Evolutionary conservation across 2,329 filamentous ascomycete species (phyloP).

Genomic region (Ophiosphaerella herpotricha): DNA sequence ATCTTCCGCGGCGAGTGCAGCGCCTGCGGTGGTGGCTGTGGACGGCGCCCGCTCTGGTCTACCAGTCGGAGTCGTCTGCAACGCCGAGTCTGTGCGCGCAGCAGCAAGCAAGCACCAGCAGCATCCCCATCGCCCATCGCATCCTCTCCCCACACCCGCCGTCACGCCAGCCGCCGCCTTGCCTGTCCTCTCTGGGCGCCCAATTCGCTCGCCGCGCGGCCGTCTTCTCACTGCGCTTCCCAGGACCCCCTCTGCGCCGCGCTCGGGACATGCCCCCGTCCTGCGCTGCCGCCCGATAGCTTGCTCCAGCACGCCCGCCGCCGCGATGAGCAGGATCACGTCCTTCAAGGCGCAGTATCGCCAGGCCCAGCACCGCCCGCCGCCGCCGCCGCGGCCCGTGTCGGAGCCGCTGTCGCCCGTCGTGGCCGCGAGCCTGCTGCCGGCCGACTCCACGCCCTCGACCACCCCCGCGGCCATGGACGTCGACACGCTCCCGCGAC

Average conservation of each 20-base stretch:
- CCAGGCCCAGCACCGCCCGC: slow-evolving; percentile 34
- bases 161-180: neutral
- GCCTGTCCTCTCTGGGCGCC: too few relatives aligned
- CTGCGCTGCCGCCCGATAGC: slow-evolving; percentile 34
- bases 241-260: slow-evolving; percentile 40
- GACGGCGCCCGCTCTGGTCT: neutral
- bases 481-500: slow-evolving; percentile 6
- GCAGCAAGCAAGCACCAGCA: too few relatives aligned
- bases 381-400: slow-evolving; percentile 38
- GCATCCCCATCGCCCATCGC: neutral
- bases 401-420: slow-evolving; percentile 45
- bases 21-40: too few relatives aligned
- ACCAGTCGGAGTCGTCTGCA: slow-evolving; percentile 25
- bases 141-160: neutral
- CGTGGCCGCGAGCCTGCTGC: slow-evolving; percentile 13
- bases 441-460: slow-evolving; percentile 28
- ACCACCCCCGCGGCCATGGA: slow-evolving; percentile 2
- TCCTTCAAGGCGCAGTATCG: slow-evolving; percentile 42
- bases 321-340: slow-evolving; percentile 35
- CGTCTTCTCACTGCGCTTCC: too few relatives aligned
- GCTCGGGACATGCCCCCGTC: slow-evolving; percentile 23
- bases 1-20: too few relatives aligned
- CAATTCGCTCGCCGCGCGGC: neutral
- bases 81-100: neutral
- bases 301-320: slow-evolving; percentile 15